Evolutionary conservation across 805 yeast genomes (phyloP).

Genomic region (Zygoascus bituminiphila): DNA sequence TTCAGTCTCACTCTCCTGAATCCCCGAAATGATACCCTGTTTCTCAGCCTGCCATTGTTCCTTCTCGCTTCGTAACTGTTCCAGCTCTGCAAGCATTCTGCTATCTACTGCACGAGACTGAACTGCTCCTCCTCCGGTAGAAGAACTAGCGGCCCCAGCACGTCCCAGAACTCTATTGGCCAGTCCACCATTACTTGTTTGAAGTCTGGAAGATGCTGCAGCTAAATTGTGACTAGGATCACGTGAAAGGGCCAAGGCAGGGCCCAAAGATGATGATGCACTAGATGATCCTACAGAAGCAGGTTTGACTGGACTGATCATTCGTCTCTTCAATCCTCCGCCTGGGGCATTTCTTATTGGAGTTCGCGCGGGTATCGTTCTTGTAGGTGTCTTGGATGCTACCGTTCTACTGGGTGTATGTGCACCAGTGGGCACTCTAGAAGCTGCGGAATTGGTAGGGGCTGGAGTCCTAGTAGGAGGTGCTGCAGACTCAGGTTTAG

Average conservation of each 20-base stretch:
- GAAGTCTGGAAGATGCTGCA: conserved; percentile 3
- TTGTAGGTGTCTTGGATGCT: conserved; percentile 2
- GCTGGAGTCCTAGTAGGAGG: conserved; percentile 14
- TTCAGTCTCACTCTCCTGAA: conserved; percentile 26
- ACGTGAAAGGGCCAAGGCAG: conserved; percentile 8
- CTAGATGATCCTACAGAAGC: conserved; percentile 3
- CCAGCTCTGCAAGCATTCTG: conserved; percentile 33
- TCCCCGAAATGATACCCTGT: conserved; percentile 24
- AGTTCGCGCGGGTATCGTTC: background rate
- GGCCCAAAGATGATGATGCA: conserved; percentile 1
- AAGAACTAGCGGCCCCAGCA: background rate
- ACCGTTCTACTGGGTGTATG: background rate
- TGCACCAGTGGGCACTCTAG: conserved; percentile 1
- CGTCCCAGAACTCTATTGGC: conserved; percentile 5
- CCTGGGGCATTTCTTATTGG: conserved; percentile 3
- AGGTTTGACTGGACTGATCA: conserved; percentile 13
- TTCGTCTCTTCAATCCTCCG: conserved; percentile 9
- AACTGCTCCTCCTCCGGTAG: background rate
- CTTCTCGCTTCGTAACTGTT: conserved; percentile 46
- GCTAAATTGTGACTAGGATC: conserved; percentile 6
- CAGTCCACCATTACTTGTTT: background rate
- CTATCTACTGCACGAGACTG: conserved; percentile 1
- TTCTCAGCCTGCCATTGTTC: conserved; percentile 36
- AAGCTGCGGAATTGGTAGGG: conserved; percentile 10
- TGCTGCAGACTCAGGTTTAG: conserved; percentile 29